Conservation (phyloP, 1,284 basidiomycete species). For the Vanrija humicola region DNA sequence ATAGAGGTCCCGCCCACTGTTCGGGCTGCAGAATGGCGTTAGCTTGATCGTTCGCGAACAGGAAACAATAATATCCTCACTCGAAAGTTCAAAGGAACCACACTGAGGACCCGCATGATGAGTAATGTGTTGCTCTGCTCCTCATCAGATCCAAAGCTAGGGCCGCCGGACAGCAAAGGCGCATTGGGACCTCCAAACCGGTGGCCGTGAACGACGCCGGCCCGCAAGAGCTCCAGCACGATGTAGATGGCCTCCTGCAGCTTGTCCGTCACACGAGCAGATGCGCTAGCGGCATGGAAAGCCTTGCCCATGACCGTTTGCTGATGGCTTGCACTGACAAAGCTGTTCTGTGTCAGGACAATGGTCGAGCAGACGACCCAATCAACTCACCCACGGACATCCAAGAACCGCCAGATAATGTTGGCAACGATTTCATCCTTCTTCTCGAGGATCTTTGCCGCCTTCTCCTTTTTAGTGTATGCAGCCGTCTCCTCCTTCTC, state of each 20-base stretch:
- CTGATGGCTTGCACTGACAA: slow-evolving; percentile 78
- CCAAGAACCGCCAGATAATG: slow-evolving; percentile 96
- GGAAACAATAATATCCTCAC: slow-evolving; percentile 51
- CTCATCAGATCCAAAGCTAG: slow-evolving; percentile 85
- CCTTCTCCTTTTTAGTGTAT: slow-evolving; percentile 71
- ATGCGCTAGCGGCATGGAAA: slow-evolving; percentile 73
- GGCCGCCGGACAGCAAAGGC: slow-evolving; percentile 83
- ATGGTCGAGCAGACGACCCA: background rate
- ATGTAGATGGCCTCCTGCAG: slow-evolving; percentile 95
- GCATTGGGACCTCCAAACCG: slow-evolving; percentile 66
- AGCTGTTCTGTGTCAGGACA: slow-evolving; percentile 43
- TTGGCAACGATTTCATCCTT: slow-evolving; percentile 99
- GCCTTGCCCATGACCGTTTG: slow-evolving; percentile 88
- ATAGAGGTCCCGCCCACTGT: slow-evolving; percentile 90
- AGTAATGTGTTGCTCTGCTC: slow-evolving; percentile 88
- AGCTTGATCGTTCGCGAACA: background rate
- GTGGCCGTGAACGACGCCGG: slow-evolving; percentile 91
- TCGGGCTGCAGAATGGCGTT: slow-evolving; percentile 55
- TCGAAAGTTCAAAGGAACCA: slow-evolving; percentile 89
- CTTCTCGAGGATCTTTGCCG: slow-evolving; percentile 83
- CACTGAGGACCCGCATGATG: slow-evolving; percentile 92
- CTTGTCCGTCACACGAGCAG: slow-evolving; percentile 86
- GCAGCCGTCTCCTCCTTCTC: slow-evolving; percentile 69
- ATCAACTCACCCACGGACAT: slow-evolving; percentile 74
- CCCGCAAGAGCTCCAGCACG: slow-evolving; percentile 86